Evolutionary conservation across 73 alveolate species (phyloP).

Genomic region (Paramecium sonneborni): DNA sequence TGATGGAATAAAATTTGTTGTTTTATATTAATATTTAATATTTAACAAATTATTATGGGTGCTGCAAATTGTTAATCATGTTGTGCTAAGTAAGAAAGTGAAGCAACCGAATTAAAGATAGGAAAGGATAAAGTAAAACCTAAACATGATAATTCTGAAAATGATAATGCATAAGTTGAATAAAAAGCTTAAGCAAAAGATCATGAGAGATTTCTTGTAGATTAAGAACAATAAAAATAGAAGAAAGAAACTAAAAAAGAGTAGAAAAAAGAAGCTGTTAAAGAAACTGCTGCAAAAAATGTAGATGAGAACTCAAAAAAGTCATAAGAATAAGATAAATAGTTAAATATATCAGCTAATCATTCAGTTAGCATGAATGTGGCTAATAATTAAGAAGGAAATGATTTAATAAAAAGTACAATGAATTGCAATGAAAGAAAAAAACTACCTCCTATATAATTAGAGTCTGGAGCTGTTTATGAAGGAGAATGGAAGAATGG

Average conservation of each 20-base stretch:
- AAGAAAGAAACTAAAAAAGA: conserved; percentile 12
- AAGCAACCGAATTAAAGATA: not conserved
- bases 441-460: conserved; percentile 54
- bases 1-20: not conserved
- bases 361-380: conserved; percentile 61
- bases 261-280: not conserved
- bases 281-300: conserved; percentile 1
- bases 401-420: conserved; percentile 51
- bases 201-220: conserved; percentile 14
- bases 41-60: not conserved
- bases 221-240: not conserved
- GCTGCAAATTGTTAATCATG: conserved; percentile 48
- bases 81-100: conserved; percentile 28
- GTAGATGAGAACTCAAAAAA: conserved; percentile 47
- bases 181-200: conserved; percentile 35
- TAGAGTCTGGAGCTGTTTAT: conserved; percentile 68
- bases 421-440: conserved; percentile 45
- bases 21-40: too few relatives aligned
- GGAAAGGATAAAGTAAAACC: not conserved
- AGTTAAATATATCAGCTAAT: conserved; percentile 40
- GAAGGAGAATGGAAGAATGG: conserved; percentile 86
- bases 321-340: conserved; percentile 4
- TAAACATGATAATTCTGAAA: conserved; percentile 1
- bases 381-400: conserved; percentile 18
- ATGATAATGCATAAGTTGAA: not conserved